Evolutionary conservation across 228 moss, liverwort and hornwort species (phyloP).

Genomic region (Sphagnum magellanicum): DNA sequence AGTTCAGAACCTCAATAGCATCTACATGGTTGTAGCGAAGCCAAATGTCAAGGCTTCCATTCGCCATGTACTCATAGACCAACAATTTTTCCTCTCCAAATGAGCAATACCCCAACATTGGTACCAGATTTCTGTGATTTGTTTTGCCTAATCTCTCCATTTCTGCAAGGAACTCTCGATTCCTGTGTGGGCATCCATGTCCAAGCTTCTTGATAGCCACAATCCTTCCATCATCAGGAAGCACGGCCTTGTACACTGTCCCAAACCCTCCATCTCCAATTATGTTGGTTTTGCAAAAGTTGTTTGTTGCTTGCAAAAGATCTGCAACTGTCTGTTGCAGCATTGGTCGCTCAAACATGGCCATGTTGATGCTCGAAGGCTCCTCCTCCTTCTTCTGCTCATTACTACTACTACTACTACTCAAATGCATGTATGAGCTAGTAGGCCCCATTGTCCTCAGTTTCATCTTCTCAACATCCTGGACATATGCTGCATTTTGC

Average conservation of each 20-base stretch:
- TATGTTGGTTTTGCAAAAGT: slow-evolving; percentile 47
- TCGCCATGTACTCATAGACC: slow-evolving; percentile 48
- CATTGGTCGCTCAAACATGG: slow-evolving; percentile 48
- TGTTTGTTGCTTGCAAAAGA: slow-evolving; percentile 42
- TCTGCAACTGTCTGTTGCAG: slow-evolving; percentile 33
- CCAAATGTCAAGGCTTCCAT: slow-evolving; percentile 46
- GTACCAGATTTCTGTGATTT: slow-evolving; percentile 39
- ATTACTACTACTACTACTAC: neutral
- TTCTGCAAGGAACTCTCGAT: slow-evolving; percentile 35
- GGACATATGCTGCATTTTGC: slow-evolving; percentile 16
- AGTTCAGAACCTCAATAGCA: slow-evolving; percentile 28
- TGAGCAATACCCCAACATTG: slow-evolving; percentile 40
- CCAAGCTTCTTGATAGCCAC: slow-evolving; percentile 50
- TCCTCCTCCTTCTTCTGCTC: slow-evolving; percentile 47
- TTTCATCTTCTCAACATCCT: slow-evolving; percentile 23
- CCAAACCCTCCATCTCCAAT: slow-evolving; percentile 54
- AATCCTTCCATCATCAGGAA: slow-evolving; percentile 54
- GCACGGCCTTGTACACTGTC: slow-evolving; percentile 39
- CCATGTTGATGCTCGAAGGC: slow-evolving; percentile 42
- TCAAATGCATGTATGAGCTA: slow-evolving; percentile 10
- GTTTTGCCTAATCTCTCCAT: slow-evolving; percentile 50
- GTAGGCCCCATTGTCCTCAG: slow-evolving; percentile 20
- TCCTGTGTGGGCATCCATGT: slow-evolving; percentile 39
- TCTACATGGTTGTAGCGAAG: slow-evolving; percentile 22
- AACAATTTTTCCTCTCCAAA: slow-evolving; percentile 47